Conservation (phyloP, 768 basidiomycete genomes). For the Sarcodon aspratus region DNA sequence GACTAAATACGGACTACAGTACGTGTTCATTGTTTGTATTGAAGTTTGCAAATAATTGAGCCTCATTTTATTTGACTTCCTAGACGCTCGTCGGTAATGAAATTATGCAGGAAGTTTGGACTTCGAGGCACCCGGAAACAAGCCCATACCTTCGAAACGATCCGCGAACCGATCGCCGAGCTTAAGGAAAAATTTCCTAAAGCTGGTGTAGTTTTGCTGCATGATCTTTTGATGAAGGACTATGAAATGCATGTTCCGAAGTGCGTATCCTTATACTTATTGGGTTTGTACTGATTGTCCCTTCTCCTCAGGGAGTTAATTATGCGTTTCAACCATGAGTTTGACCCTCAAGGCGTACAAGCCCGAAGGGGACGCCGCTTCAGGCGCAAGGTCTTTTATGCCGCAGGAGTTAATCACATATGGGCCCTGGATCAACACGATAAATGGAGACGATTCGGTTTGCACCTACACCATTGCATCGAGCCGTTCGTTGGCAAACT, state of each 20-base stretch:
- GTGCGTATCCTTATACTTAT: background rate
- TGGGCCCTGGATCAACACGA: constrained; percentile 15
- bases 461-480: constrained; percentile 7
- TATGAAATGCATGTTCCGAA: background rate
- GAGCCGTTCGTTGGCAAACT: constrained; percentile 5
- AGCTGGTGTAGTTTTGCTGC: background rate
- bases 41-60: too few species aligned
- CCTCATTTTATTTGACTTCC: too few species aligned
- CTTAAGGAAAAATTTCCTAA: background rate
- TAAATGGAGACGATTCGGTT: constrained; percentile 9
- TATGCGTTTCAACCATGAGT: background rate
- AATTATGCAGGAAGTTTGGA: background rate
- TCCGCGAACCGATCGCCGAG: background rate
- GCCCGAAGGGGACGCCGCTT: background rate
- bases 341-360: background rate
- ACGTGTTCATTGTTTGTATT: too few species aligned
- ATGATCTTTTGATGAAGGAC: background rate
- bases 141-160: background rate
- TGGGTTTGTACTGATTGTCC: background rate
- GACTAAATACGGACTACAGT: background rate
- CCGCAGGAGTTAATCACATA: constrained; percentile 10
- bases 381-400: constrained; percentile 4
- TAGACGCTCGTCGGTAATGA: background rate
- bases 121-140: background rate
- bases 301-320: background rate